These are phyloP conservation scores for Letharia columbiana DNA, from an alignment of 495 filamentous ascomycete species.

Conservation along the genomic window DNA sequence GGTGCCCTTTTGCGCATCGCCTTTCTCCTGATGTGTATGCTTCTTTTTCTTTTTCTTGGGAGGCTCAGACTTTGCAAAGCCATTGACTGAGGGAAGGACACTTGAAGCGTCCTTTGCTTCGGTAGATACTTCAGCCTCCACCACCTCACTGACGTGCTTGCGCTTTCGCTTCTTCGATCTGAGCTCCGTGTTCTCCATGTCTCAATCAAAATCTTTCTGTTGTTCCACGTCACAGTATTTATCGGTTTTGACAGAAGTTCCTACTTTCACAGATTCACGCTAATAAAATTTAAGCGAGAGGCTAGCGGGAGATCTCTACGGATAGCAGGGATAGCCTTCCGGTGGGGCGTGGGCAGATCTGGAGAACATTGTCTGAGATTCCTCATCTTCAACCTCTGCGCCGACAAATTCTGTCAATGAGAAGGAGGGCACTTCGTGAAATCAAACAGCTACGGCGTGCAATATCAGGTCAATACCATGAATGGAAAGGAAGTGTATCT, in stretches of 20 bases:
- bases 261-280: background rate
- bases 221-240: background rate
- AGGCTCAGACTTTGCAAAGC: background rate
- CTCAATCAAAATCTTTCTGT: conserved; percentile 8
- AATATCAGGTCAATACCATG: background rate
- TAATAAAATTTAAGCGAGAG: conserved; percentile 10
- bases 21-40: background rate
- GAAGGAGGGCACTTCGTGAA: background rate
- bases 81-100: conserved; percentile 9
- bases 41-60: conserved; percentile 10
- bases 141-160: conserved; percentile 33
- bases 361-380: too few species aligned
- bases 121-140: background rate
- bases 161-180: conserved; percentile 62
- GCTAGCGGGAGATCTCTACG: conserved; percentile 1
- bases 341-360: too few species aligned
- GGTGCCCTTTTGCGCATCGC: background rate
- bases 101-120: conserved; percentile 1
- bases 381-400: too few species aligned
- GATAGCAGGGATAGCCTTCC: background rate
- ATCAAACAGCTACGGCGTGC: background rate
- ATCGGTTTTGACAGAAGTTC: background rate
- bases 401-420: background rate
- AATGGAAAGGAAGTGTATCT: too few species aligned
- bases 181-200: conserved; percentile 46